A percentile compares a stretch with the other conserved stretches of the same genome.
Evolutionary conservation across 2,329 filamentous ascomycete species (phyloP).

Genomic region (Daldinia sp.): DNA sequence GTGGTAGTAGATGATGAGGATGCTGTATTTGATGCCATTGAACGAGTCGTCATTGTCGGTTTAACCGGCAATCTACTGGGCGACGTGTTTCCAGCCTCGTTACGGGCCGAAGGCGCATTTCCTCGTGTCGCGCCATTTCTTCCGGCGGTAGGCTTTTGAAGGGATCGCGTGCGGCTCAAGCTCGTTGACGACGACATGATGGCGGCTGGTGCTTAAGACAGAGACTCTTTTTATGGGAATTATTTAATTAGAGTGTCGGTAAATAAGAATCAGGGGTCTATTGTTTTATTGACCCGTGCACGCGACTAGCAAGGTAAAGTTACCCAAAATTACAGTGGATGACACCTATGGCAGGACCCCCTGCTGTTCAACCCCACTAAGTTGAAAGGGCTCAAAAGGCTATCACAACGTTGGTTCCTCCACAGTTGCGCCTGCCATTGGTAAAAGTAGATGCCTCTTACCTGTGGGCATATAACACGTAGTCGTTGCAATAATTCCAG

Average conservation of each 20-base stretch:
- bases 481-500: no score
- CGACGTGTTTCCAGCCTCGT: slow-evolving; percentile 51
- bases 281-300: slow-evolving; percentile 28
- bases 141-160: slow-evolving; percentile 53
- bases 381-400: not conserved
- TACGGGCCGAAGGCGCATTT: slow-evolving; percentile 33
- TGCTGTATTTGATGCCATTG: slow-evolving; percentile 42
- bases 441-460: not conserved
- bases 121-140: slow-evolving; percentile 28
- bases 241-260: slow-evolving; percentile 32
- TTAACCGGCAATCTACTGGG: slow-evolving; percentile 62
- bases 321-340: slow-evolving; percentile 14
- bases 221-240: slow-evolving; percentile 11
- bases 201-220: slow-evolving; percentile 1
- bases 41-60: slow-evolving; percentile 49
- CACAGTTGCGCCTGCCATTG: not conserved
- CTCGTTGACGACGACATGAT: slow-evolving; percentile 53
- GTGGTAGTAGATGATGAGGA: slow-evolving; percentile 30
- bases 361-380: slow-evolving; percentile 5
- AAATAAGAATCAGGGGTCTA: slow-evolving; percentile 29
- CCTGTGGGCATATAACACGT: not conserved
- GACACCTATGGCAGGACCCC: not conserved
- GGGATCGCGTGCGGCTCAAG: slow-evolving; percentile 56
- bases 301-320: slow-evolving; percentile 9
- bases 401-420: not conserved